Evolutionary conservation across 768 basidiomycete genomes (phyloP).

Genomic region (Suillus subluteus): DNA sequence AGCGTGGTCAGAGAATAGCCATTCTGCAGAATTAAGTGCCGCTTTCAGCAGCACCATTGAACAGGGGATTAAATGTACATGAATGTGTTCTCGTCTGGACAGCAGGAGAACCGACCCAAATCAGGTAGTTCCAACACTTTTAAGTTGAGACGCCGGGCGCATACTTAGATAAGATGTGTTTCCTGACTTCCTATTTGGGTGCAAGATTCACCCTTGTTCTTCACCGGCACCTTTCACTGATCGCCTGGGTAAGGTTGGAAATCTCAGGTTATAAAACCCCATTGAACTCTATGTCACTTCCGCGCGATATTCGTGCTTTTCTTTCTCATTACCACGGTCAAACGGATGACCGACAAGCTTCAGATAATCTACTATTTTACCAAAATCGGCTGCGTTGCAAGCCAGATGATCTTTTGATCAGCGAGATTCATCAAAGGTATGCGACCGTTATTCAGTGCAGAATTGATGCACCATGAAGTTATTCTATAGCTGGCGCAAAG

Average conservation of each 20-base stretch:
- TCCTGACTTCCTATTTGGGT: neutral
- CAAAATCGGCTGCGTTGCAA: constrained; percentile 55
- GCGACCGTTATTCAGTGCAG: constrained; percentile 15
- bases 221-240: neutral
- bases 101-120: neutral
- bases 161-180: constrained; percentile 1
- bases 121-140: neutral
- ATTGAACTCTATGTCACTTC: constrained; percentile 7
- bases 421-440: constrained; percentile 65
- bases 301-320: constrained; percentile 31
- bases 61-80: neutral
- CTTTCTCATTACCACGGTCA: constrained; percentile 27
- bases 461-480: constrained; percentile 12
- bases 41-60: neutral
- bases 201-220: neutral
- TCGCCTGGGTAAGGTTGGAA: neutral
- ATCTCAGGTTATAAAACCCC: constrained; percentile 3
- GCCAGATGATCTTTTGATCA: constrained; percentile 64
- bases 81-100: neutral
- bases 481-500: constrained; percentile 59
- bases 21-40: neutral
- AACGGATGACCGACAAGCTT: constrained; percentile 13
- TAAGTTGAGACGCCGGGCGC: constrained; percentile 5
- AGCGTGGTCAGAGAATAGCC: neutral
- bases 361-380: constrained; percentile 65